A percentile compares a stretch with the other conserved stretches of the same genome.
Conservation (phyloP, 2,329 filamentous ascomycete species). For the Aspergillus glaucus region DNA sequence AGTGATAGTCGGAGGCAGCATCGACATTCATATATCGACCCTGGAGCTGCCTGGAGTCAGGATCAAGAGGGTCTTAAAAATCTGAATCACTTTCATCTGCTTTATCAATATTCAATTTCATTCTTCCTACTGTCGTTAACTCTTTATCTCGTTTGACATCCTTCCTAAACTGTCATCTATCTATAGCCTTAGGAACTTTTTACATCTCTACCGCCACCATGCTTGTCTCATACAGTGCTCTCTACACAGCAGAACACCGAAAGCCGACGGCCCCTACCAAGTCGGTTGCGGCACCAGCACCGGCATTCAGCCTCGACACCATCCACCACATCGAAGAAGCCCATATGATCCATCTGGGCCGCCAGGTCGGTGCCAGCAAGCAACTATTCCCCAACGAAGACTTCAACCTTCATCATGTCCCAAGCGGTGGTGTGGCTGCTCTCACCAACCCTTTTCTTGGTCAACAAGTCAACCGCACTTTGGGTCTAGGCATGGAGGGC, state of each 20-base stretch:
- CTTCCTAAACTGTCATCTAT: background rate
- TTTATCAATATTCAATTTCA: background rate
- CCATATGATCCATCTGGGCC: constrained; percentile 7
- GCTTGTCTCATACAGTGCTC: constrained; percentile 2
- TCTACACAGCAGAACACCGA: constrained; percentile 2
- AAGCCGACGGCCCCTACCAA: constrained; percentile 2
- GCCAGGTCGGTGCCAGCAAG: constrained; percentile 8
- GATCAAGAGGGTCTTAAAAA: no score
- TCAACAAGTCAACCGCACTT: constrained; percentile 10
- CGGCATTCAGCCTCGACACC: constrained; percentile 1
- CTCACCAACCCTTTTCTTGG: constrained; percentile 8
- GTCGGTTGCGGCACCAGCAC: constrained; percentile 1
- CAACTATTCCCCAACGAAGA: constrained; percentile 7
- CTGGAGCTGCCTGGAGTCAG: no score
- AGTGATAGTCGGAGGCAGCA: no score
- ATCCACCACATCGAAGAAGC: constrained; percentile 11
- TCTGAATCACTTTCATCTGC: background rate
- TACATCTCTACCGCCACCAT: constrained; percentile 1
- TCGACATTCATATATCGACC: background rate
- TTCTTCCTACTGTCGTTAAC: background rate
- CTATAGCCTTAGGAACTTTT: constrained; percentile 7
- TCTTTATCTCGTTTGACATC: background rate
- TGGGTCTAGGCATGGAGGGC: constrained; percentile 13
- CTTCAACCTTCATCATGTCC: constrained; percentile 3
- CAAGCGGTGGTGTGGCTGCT: constrained; percentile 6